Evolutionary conservation across 345 rosid species (phyloP), one percentile per base, ranked within the genome.

Genomic region (Euphorbia peplus): DNA sequence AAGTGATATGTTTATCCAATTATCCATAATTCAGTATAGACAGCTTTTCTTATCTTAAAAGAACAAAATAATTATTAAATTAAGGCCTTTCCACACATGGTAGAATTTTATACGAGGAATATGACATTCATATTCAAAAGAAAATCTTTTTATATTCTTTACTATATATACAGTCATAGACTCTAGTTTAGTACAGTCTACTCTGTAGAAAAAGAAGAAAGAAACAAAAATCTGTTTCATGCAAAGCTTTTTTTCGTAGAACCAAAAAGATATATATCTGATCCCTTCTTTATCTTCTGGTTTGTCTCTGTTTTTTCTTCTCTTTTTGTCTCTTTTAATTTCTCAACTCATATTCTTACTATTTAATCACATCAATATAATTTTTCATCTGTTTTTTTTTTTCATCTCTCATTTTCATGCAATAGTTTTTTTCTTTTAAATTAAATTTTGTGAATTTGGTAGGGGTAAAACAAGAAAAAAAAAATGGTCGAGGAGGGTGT

Each of bases 401-500:
- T 22, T n/a, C n/a, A n/a, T 8, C 7, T 2, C 9, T 19, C 11
- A n/a, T n/a, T n/a, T n/a, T n/a, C n/a, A n/a, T n/a, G n/a, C n/a
- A n/a, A n/a, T n/a, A n/a, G n/a, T n/a, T n/a, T n/a, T n/a, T n/a
- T n/a, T n/a, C n/a, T n/a, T 39, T 2, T 39, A 5, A 11, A 39
- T 39, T n/a, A n/a, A n/a, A n/a, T 39, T 39, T 39, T 39, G 6
- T 39, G 8, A 39, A 2, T 32, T 32, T 32, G 37, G 37, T 6
- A 32, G 37, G 3, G n/a, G 25, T 19, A 8, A 30, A 29, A 29
- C 5, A 32, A 13, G 16, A 3, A 13, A n/a, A 44, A 39, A 52
- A 70, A 71, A 19, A 90, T 89, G 95, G 97, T 82, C 71, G 99
- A 91, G 75, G 92, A 90, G 8, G 98, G 88, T 0, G 32, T n/a